Evolutionary conservation across 2,329 filamentous ascomycete genomes (phyloP).

Genomic region (Hypoxylon sp.): DNA sequence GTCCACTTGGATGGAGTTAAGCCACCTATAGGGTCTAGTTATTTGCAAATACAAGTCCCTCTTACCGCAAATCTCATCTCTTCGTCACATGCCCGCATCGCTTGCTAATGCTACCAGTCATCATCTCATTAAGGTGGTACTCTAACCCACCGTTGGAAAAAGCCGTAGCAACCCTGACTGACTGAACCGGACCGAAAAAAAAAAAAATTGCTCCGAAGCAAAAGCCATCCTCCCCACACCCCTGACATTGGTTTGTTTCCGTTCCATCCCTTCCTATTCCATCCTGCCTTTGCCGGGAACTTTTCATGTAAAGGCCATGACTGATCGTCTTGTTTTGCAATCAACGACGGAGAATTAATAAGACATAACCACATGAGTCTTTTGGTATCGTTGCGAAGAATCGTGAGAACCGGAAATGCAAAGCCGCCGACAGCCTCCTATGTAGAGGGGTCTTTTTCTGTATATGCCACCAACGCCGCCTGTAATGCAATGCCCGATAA

Average conservation of each 20-base stretch:
- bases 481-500: slow-evolving; percentile 48
- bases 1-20: slow-evolving; percentile 34
- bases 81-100: slow-evolving; percentile 28
- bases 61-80: slow-evolving; percentile 31
- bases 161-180: slow-evolving; percentile 32
- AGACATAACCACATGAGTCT: slow-evolving; percentile 47
- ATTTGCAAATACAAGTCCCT: slow-evolving; percentile 36
- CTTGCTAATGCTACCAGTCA: slow-evolving; percentile 40
- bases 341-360: slow-evolving; percentile 45
- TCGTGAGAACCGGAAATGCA: slow-evolving; percentile 47
- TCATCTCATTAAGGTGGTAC: slow-evolving; percentile 44
- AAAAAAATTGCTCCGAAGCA: slow-evolving; percentile 11
- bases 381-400: slow-evolving; percentile 50
- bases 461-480: slow-evolving; percentile 51
- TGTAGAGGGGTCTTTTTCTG: slow-evolving; percentile 48
- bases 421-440: slow-evolving; percentile 41
- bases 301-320: slow-evolving; percentile 40
- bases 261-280: slow-evolving; percentile 37
- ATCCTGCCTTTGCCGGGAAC: slow-evolving; percentile 39
- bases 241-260: slow-evolving; percentile 35
- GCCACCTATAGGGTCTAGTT: slow-evolving; percentile 39
- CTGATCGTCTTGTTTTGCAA: slow-evolving; percentile 34
- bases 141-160: slow-evolving; percentile 27
- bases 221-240: slow-evolving; percentile 24
- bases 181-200: slow-evolving; percentile 29